Evolutionary conservation across 768 basidiomycete genomes (phyloP), one percentile per base, ranked within the genome.

Genomic region (Holtermanniella nyarrowii): DNA sequence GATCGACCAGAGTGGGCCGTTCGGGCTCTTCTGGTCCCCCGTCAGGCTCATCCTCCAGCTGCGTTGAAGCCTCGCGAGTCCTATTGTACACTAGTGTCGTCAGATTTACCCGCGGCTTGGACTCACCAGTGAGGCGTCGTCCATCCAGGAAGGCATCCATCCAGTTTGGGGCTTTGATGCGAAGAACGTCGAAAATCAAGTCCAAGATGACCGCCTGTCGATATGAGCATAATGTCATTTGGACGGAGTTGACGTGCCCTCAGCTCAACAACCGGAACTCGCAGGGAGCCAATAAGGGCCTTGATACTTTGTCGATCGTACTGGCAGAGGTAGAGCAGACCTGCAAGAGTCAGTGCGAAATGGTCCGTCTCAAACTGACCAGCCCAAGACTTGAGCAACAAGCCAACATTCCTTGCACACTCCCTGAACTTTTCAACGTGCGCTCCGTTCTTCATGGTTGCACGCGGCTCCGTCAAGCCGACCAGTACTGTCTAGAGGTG

Each of bases 321-420:
- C 79, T 90, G 82, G 70, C 88, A 93, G 61, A 93, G 83, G 68
- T 93, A 96, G 79, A 96, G 82, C 22, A 97, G 67, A 11, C 93
- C 93, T 76, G 53, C 7, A 2, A 10, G 40, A 26, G 22, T 60
- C 18, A 52, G 50, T 5, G 13, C 25, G 5, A 16, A 10, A 2
- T 3, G 12, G 22, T 41, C 42, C 22, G 27, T 18, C 25, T 49
- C 16, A 50, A 44, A 37, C 16, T 22, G 74, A 93, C 91, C 93
- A 61, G 88, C 85, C 90, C 91, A 99, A 12, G 86, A 88, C 47
- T 85, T 80, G 47, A 99, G 69, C 80, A 95, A 84, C 41, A 83
- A 75, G 49, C 83, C 81, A 27, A 93, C 81, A 48, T 91, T 80
- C 59, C 79, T 82, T 5, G 84, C 79, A 57, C 82, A 84, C 11